Percentiles rank a stretch among this genome's conserved stretches.
Evolutionary conservation across 2,329 filamentous ascomycete species (phyloP).

Genomic region (Aspergillus brasiliensis): DNA sequence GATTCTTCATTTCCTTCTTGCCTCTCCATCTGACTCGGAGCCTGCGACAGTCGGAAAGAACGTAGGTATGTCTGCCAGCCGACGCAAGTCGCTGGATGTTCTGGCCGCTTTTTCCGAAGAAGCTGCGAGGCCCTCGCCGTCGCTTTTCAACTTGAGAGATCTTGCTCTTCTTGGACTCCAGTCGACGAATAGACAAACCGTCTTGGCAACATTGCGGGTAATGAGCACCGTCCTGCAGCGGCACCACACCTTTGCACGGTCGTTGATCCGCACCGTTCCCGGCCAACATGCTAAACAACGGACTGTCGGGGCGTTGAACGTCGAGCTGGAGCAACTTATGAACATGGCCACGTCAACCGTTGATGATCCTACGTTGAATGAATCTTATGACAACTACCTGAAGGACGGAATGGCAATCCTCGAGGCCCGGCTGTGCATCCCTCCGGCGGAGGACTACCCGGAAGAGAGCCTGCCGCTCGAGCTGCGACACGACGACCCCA

Average conservation of each 20-base stretch:
- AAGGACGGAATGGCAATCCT: slow-evolving; percentile 56
- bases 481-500: slow-evolving; percentile 65
- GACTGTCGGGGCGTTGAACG: slow-evolving; percentile 43
- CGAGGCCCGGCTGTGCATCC: slow-evolving; percentile 40
- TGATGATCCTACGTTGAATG: slow-evolving; percentile 40
- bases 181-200: slow-evolving; percentile 84
- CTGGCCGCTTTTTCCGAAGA: slow-evolving; percentile 76
- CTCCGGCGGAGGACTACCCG: slow-evolving; percentile 30
- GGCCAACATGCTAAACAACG: slow-evolving; percentile 33
- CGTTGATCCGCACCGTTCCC: slow-evolving; percentile 63
- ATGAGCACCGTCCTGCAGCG: slow-evolving; percentile 82
- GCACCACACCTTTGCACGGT: slow-evolving; percentile 79
- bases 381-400: slow-evolving; percentile 49
- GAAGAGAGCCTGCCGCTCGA: slow-evolving; percentile 63
- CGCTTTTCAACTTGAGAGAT: slow-evolving; percentile 91
- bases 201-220: slow-evolving; percentile 84
- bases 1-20: slow-evolving; percentile 88
- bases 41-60: slow-evolving; percentile 56
- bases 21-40: slow-evolving; percentile 61
- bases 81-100: slow-evolving; percentile 86
- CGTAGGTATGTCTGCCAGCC: slow-evolving; percentile 60
- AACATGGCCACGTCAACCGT: slow-evolving; percentile 41
- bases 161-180: slow-evolving; percentile 81
- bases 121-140: slow-evolving; percentile 74
- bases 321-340: slow-evolving; percentile 42